Base-by-base conservation (phyloP, 495 filamentous ascomycete species). In the Hypoxylon trugodes region DNA sequence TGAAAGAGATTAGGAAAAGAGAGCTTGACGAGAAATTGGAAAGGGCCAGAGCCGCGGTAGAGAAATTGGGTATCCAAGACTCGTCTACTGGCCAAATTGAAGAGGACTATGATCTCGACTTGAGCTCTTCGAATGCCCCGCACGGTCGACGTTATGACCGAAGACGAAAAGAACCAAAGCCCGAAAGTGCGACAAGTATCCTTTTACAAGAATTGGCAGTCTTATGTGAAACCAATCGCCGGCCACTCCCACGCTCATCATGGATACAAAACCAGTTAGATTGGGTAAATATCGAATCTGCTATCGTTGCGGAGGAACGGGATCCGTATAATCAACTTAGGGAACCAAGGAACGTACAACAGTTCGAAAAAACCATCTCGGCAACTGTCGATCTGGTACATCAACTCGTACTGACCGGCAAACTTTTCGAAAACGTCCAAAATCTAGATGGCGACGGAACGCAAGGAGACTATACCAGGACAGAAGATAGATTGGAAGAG, bases 1-100 rank as follows among this genome's bases (percentile, higher is more conserved):
- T 77, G 4, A 93, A 93, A 72, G 78, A 84, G 41, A 69, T 79
- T 55, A 81, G 87, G 51, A 82, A 82, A 45, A 75, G 80, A 53
- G 82, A 90, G 66, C 88, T 89, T 79, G 86, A 92, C 56, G 61
- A 59, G 47, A 76, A 78, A 6, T 83, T 90, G 43, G 74, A 80
- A 28, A 75, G 81, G 30, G 79, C 81, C 24, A 79, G 74, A 56
- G 72, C 73, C 10, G 74, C 81, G 16, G 40, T 83, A 38, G 54
- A 47, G 12, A 63, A 51, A 6, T 41, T 70, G 13, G 66, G 66
- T 24, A 43, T 48, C 6, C 59, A 70, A 37, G 69, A 73, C 18
- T 43, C 61, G 25, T 22, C 48, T 13, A 30, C 8, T 22, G 47
- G 38, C 25, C 51, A 74, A 61, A 43, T 45, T 45, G 21, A 30